Percentiles rank a stretch among this genome's conserved stretches.
Conservation (phyloP, 306 rosid species). For the Prunus padus region DNA sequence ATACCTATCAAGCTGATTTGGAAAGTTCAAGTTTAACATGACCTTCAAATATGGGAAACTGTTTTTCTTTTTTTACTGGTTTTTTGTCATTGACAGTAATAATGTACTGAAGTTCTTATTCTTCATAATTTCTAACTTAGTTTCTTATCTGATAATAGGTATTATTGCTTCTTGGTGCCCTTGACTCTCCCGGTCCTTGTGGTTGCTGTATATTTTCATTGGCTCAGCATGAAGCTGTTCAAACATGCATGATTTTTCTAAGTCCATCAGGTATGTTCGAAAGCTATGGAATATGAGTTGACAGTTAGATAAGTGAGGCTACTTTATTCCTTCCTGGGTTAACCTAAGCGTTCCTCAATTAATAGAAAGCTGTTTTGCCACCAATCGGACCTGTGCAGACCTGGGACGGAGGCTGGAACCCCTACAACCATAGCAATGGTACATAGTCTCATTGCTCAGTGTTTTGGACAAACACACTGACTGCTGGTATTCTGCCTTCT, state of each 20-base stretch:
- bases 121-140: not conserved
- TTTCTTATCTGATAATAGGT: slow-evolving; percentile 38
- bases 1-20: not conserved
- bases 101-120: not conserved
- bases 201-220: slow-evolving; percentile 73
- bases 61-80: not conserved
- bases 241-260: slow-evolving; percentile 60
- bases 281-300: not conserved
- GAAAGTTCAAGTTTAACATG: not conserved
- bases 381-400: too few relatives aligned
- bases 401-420: too few relatives aligned
- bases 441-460: too few relatives aligned
- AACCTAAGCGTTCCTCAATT: not conserved
- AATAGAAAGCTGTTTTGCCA: not conserved
- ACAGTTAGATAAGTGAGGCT: not conserved
- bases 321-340: not conserved
- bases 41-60: too few relatives aligned
- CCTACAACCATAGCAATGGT: too few relatives aligned
- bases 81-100: not conserved
- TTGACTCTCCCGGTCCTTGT: slow-evolving; percentile 73
- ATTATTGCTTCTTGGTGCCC: slow-evolving; percentile 86
- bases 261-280: not conserved
- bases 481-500: too few relatives aligned
- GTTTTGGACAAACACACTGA: too few relatives aligned
- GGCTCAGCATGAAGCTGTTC: slow-evolving; percentile 94